Conservation (phyloP, 202 grass and related monocot genomes). For the Musa balbisiana region DNA sequence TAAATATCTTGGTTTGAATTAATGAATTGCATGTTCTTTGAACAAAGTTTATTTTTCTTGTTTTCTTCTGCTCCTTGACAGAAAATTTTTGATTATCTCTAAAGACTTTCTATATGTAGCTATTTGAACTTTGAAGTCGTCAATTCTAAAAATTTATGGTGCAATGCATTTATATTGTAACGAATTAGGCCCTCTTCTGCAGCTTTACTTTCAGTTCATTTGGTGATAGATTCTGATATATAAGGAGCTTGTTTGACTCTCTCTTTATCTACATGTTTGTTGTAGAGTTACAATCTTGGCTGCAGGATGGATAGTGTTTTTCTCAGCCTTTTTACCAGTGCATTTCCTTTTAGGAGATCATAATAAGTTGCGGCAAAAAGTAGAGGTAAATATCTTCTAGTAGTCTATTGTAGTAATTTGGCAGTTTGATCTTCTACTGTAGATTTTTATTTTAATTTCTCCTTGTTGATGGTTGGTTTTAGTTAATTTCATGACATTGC, state of each 20-base stretch:
- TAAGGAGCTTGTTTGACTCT: not conserved
- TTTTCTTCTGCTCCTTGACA: too few relatives aligned
- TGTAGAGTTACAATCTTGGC: slow-evolving; percentile 58
- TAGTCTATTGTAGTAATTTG: not conserved
- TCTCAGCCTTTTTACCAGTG: slow-evolving; percentile 69
- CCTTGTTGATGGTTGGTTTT: not conserved
- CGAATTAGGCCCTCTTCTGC: too few relatives aligned
- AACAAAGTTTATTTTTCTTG: too few relatives aligned
- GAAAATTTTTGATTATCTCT: too few relatives aligned
- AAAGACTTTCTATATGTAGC: too few relatives aligned
- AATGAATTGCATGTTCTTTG: too few relatives aligned
- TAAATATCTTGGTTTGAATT: too few relatives aligned
- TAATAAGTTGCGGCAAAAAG: slow-evolving; percentile 63
- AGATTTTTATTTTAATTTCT: not conserved
- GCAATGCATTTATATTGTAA: too few relatives aligned
- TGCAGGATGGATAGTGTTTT: slow-evolving; percentile 78
- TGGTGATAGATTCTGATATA: too few relatives aligned
- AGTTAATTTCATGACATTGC: not conserved
- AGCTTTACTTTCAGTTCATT: too few relatives aligned
- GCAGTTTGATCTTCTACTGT: not conserved
- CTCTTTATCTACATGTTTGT: slow-evolving; percentile 17
- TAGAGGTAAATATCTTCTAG: slow-evolving; percentile 52
- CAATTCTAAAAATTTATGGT: too few relatives aligned
- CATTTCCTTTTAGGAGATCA: slow-evolving; percentile 85
- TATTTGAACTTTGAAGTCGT: too few relatives aligned